Evolutionary conservation across 768 basidiomycete species (phyloP), one percentile per base, ranked within the genome.

Genomic region (Amanita brunnescens): DNA sequence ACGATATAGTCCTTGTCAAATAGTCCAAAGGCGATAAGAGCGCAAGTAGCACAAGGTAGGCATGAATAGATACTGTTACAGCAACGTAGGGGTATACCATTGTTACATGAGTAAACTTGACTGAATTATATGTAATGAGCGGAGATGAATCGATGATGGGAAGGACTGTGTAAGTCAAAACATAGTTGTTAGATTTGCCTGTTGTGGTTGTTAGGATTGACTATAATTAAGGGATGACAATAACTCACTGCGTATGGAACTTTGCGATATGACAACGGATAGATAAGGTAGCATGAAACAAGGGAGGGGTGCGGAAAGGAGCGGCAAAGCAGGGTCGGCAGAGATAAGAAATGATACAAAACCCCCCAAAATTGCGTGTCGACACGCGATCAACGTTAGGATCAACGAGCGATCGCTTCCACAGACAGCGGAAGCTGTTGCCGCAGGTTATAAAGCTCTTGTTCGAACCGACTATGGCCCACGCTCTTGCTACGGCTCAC

Each of bases 401-500:
- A 41, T 44, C 32, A 41, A 20, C n/a, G 41, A 4, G 29, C 30
- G 30, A 40, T 40, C 41, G 41, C 40, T 39, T 49, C 47, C 35
- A 49, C 35, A 29, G 2, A 12, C 2, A 44, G 7, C 42, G 16
- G 6, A n/a, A 26, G 42, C 42, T 24, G 42, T 37, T 29, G 50
- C 30, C 41, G 50, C 8, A 34, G 32, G 6, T 20, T 29, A 51
- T 51, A 51, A 51, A 49, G 29, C 35, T 51, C 50, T 42, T 34
- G 42, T n/a, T 44, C 33, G 20, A 13, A 18, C 3, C 42, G 42
- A 21, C 18, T 23, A 26, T 44, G 50, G 44, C 50, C 50, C 40
- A 44, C 50, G 23, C 50, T 51, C 42, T 41, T 51, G 33, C 50
- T 51, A 21, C 50, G 50, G 14, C 41, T 10, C 13, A 35, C 41